These are phyloP conservation scores for Raphanus hybrid DNA, from an alignment of 441 rosid genomes.

Conservation along the genomic window DNA sequence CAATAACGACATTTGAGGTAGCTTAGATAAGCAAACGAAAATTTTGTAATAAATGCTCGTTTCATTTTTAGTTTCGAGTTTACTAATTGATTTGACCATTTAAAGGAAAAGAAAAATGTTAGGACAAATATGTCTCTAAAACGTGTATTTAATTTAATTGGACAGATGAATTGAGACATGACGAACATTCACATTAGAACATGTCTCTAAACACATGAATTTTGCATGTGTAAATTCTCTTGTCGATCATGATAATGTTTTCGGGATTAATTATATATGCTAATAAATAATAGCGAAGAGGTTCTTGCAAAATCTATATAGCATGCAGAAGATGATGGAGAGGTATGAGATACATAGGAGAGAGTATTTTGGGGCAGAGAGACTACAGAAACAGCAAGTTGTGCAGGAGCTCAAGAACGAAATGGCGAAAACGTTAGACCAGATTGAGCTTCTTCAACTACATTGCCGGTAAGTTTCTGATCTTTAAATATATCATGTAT, in stretches of 20 bases:
- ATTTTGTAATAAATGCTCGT: not conserved
- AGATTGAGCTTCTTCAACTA: constrained; percentile 52
- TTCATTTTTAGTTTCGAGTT: not conserved
- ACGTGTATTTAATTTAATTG: not conserved
- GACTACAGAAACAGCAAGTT: constrained; percentile 23
- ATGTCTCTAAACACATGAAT: not conserved
- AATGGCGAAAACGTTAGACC: constrained; percentile 44
- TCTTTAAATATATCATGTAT: not conserved
- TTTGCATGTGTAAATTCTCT: not conserved
- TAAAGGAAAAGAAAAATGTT: not conserved
- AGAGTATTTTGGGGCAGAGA: constrained; percentile 19
- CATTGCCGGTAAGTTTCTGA: constrained; percentile 45
- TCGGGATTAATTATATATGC: not conserved
- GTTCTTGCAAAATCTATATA: constrained; percentile 36
- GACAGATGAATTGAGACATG: not conserved
- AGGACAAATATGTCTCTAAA: not conserved
- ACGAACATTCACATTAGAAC: not conserved
- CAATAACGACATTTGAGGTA: not conserved
- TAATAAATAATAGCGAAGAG: not conserved
- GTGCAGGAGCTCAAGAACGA: constrained; percentile 51
- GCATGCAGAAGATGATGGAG: constrained; percentile 53
- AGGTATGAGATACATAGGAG: constrained; percentile 40
- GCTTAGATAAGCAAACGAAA: not conserved
- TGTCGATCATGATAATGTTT: not conserved
- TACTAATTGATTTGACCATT: not conserved